Evolutionary conservation across 2,329 filamentous ascomycete species (phyloP).

Genomic region (Phaeosphaeriaceae sp.): DNA sequence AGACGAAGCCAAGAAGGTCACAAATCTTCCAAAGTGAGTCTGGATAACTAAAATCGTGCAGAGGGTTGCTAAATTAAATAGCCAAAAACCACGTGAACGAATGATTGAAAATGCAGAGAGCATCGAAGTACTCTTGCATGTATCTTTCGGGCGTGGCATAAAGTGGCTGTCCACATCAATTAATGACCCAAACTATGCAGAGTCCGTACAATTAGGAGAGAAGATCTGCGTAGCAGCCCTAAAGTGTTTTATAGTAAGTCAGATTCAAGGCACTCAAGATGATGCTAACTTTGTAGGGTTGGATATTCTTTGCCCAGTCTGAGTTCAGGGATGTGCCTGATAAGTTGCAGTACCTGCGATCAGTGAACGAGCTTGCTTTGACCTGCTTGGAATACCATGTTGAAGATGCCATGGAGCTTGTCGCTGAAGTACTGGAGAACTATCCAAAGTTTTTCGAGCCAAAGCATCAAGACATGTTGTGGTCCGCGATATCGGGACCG

Average conservation of each 20-base stretch:
- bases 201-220: slow-evolving; percentile 36
- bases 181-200: slow-evolving; percentile 28
- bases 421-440: slow-evolving; percentile 45
- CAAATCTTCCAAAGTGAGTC: slow-evolving; percentile 61
- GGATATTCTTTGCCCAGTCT: slow-evolving; percentile 75
- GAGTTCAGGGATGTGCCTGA: slow-evolving; percentile 64
- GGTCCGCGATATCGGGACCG: slow-evolving; percentile 40
- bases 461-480: slow-evolving; percentile 41
- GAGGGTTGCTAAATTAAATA: slow-evolving; percentile 19
- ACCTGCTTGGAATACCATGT: slow-evolving; percentile 65
- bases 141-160: slow-evolving; percentile 46
- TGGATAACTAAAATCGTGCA: neutral
- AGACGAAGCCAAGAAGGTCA: slow-evolving; percentile 72
- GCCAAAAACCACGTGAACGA: slow-evolving; percentile 57
- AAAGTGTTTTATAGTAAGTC: slow-evolving; percentile 43
- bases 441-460: slow-evolving; percentile 44
- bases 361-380: slow-evolving; percentile 66
- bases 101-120: slow-evolving; percentile 61
- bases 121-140: slow-evolving; percentile 57
- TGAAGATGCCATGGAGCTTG: slow-evolving; percentile 46
- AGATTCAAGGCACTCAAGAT: neutral
- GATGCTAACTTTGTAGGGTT: slow-evolving; percentile 60
- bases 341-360: slow-evolving; percentile 65
- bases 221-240: slow-evolving; percentile 43
- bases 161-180: slow-evolving; percentile 38